These are phyloP conservation scores for Xylaria sp. DNA, from an alignment of 2,329 filamentous ascomycete genomes.

Conservation along the genomic window DNA sequence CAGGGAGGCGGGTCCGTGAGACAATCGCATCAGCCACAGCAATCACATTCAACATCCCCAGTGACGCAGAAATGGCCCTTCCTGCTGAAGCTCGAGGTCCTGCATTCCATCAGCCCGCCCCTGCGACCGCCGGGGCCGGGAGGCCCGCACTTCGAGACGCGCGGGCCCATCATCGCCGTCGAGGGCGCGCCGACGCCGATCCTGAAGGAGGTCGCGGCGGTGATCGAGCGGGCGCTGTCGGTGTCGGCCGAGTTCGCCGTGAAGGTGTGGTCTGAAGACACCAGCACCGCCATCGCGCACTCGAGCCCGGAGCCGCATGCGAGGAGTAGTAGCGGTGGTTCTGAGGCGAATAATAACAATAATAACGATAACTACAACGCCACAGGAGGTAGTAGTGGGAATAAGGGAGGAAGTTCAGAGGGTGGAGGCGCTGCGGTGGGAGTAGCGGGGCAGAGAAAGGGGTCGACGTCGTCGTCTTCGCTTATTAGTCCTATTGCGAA, in stretches of 20 bases:
- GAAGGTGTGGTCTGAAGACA: conserved; percentile 58
- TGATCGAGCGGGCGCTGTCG: conserved; percentile 72
- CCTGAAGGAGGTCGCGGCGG: conserved; percentile 67
- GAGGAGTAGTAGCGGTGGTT: background rate
- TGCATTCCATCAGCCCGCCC: conserved; percentile 80
- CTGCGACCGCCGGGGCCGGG: conserved; percentile 57
- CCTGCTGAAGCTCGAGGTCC: conserved; percentile 78
- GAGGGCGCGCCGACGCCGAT: conserved; percentile 75
- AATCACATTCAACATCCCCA: conserved; percentile 16
- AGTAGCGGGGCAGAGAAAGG: background rate
- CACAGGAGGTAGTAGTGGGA: background rate
- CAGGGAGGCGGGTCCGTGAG: conserved; percentile 17
- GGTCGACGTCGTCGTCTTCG: conserved; percentile 18
- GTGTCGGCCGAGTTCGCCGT: conserved; percentile 59
- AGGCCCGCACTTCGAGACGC: conserved; percentile 54
- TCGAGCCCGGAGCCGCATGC: conserved; percentile 37
- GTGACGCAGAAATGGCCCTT: conserved; percentile 67
- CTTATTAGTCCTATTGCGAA: conserved; percentile 59
- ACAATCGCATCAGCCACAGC: conserved; percentile 31
- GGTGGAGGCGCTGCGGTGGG: background rate
- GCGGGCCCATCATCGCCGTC: conserved; percentile 85
- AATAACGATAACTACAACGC: background rate
- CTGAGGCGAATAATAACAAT: conserved; percentile 8
- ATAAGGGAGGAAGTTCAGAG: conserved; percentile 18
- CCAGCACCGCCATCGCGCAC: conserved; percentile 35